Evolutionary conservation across 768 basidiomycete genomes (phyloP).

Genomic region (Psilocybe cyanescens): DNA sequence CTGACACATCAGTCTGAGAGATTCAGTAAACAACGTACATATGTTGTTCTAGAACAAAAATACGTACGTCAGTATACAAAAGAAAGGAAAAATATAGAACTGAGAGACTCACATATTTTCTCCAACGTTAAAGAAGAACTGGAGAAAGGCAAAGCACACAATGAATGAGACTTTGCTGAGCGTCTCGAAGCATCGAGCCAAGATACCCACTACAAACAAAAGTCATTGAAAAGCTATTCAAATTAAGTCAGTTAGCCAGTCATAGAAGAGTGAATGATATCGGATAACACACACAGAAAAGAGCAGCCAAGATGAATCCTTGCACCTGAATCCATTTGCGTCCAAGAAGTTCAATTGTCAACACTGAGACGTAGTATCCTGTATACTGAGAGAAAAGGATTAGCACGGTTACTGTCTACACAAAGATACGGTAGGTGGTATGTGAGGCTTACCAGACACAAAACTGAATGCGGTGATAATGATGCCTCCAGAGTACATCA

Average conservation of each 20-base stretch:
- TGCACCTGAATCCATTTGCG: slow-evolving; percentile 78
- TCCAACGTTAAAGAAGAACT: slow-evolving; percentile 87
- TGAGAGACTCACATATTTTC: slow-evolving; percentile 59
- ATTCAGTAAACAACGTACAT: slow-evolving; percentile 15
- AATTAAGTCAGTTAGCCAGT: background rate
- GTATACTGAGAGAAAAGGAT: too few species aligned
- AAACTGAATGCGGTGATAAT: slow-evolving; percentile 79
- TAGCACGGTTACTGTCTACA: slow-evolving; percentile 33
- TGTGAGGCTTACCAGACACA: slow-evolving; percentile 56
- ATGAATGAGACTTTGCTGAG: slow-evolving; percentile 66
- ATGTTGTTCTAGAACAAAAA: slow-evolving; percentile 31
- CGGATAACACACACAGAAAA: slow-evolving; percentile 54
- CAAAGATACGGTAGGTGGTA: background rate
- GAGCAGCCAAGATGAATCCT: slow-evolving; percentile 71
- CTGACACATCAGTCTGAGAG: slow-evolving; percentile 38
- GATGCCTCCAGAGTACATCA: slow-evolving; percentile 50
- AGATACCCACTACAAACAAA: slow-evolving; percentile 40
- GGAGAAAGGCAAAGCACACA: slow-evolving; percentile 72
- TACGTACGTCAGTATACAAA: background rate
- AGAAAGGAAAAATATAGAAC: background rate
- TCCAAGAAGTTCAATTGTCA: slow-evolving; percentile 47
- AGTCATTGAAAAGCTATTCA: slow-evolving; percentile 30
- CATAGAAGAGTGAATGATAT: background rate
- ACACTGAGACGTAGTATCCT: too few species aligned
- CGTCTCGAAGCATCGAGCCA: slow-evolving; percentile 65